Percentiles rank a stretch among this genome's conserved stretches.
Conservation (phyloP, 306 rosid genomes). For the Acacia melanoxylon region DNA sequence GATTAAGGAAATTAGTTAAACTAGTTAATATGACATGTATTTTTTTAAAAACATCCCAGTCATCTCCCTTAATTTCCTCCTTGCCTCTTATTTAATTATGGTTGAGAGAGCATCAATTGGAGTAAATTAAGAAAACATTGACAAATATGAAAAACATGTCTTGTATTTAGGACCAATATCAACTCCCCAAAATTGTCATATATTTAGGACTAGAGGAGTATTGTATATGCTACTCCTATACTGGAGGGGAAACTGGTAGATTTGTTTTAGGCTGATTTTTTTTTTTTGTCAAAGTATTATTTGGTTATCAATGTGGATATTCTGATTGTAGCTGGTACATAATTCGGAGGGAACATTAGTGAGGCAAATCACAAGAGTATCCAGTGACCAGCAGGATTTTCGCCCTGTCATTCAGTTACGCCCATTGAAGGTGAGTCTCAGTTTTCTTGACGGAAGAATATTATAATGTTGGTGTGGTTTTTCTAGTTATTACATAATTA, state of each 20-base stretch:
- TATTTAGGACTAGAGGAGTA: too few relatives aligned
- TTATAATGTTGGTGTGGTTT: constrained; percentile 7
- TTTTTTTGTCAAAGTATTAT: constrained; percentile 20
- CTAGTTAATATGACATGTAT: too few relatives aligned
- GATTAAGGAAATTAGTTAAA: too few relatives aligned
- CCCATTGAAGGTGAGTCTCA: constrained; percentile 61
- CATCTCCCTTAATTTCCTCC: too few relatives aligned
- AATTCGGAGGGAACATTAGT: constrained; percentile 65
- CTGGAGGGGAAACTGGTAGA: constrained; percentile 14
- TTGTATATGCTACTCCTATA: constrained; percentile 2
- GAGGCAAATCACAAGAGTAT: constrained; percentile 59
- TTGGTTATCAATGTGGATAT: constrained; percentile 34
- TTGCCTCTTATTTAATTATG: too few relatives aligned
- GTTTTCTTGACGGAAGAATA: constrained; percentile 15
- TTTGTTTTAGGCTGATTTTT: constrained; percentile 25
- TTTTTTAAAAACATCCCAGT: too few relatives aligned
- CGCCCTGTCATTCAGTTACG: constrained; percentile 44
- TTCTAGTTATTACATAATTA: constrained; percentile 3
- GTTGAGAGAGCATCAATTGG: too few relatives aligned
- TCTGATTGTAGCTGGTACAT: constrained; percentile 69
- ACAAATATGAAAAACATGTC: too few relatives aligned
- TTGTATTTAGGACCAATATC: too few relatives aligned
- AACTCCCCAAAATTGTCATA: too few relatives aligned
- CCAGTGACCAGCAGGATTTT: constrained; percentile 47
- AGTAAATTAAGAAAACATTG: too few relatives aligned